These are phyloP conservation scores for Agrostemma githago DNA, from an alignment of 148 eudicot species.

Conservation along the genomic window DNA sequence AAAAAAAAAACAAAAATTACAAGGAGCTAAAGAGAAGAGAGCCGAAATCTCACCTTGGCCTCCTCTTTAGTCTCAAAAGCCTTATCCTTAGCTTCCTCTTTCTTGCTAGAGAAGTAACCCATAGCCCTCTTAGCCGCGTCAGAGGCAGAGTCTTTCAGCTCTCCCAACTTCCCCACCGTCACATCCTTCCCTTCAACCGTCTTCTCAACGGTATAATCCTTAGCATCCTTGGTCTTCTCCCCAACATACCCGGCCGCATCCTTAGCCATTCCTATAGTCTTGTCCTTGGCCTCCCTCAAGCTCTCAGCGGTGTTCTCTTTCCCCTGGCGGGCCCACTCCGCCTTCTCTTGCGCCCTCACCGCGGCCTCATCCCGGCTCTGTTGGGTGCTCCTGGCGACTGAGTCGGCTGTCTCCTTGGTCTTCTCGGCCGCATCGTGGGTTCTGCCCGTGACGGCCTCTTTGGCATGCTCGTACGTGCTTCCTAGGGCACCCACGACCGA, in stretches of 20 bases:
- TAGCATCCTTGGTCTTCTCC: constrained; percentile 22
- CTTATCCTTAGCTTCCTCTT: constrained; percentile 26
- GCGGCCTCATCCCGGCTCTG: constrained; percentile 17
- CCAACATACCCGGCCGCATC: constrained; percentile 26
- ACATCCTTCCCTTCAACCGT: constrained; percentile 29
- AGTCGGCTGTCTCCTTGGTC: constrained; percentile 20
- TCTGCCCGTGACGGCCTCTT: constrained; percentile 30
- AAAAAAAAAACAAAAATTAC: background rate
- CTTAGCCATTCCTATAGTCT: constrained; percentile 17
- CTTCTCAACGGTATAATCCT: constrained; percentile 21
- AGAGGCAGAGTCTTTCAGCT: constrained; percentile 27
- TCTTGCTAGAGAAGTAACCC: constrained; percentile 7
- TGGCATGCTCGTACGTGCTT: constrained; percentile 35
- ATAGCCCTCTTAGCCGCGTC: constrained; percentile 20
- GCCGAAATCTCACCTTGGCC: constrained; percentile 41
- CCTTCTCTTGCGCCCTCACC: constrained; percentile 18
- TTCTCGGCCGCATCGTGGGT: constrained; percentile 32
- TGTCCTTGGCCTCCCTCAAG: constrained; percentile 26
- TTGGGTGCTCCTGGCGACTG: background rate
- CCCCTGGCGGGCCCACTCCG: constrained; percentile 30
- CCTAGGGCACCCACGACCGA: constrained; percentile 36
- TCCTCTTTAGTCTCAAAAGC: constrained; percentile 33
- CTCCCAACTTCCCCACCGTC: constrained; percentile 13
- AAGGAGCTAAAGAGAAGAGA: constrained; percentile 23
- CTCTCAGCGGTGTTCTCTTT: constrained; percentile 26